Evolutionary conservation across 2,329 filamentous ascomycete genomes (phyloP).

Genomic region (Pleomassaria siparia): DNA sequence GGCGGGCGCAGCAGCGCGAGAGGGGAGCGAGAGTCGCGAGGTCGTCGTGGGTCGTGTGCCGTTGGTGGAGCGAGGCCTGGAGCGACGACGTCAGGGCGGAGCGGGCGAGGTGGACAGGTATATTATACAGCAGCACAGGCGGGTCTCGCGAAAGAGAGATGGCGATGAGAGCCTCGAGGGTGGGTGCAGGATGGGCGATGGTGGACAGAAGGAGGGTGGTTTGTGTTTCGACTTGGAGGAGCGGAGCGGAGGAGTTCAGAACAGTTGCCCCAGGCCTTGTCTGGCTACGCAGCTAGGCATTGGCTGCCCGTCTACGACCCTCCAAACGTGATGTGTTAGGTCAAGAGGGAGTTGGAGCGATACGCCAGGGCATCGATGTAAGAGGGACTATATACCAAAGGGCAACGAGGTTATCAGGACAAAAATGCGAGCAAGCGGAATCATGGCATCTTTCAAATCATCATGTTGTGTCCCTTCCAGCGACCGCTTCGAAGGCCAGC

Average conservation of each 20-base stretch:
- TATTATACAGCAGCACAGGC: constrained; percentile 8
- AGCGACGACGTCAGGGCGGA: constrained; percentile 30
- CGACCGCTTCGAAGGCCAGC: background rate
- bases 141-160: constrained; percentile 8
- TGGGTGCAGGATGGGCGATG: constrained; percentile 23
- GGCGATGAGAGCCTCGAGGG: constrained; percentile 16
- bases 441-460: background rate
- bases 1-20: constrained; percentile 16
- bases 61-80: constrained; percentile 26
- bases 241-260: constrained; percentile 20
- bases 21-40: constrained; percentile 16
- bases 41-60: constrained; percentile 35
- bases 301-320: constrained; percentile 11
- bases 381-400: background rate
- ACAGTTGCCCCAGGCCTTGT: constrained; percentile 24
- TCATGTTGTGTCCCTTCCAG: constrained; percentile 2
- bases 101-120: constrained; percentile 9
- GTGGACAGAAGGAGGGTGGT: constrained; percentile 18
- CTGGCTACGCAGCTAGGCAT: background rate
- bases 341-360: background rate
- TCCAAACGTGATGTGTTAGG: constrained; percentile 26
- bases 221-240: constrained; percentile 21
- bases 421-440: background rate
- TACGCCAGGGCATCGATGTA: background rate
- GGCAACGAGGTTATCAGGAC: background rate